Percentiles rank a stretch among this genome's conserved stretches.
These are phyloP conservation scores for Entomortierella parvispora DNA, from an alignment of 192 early-diverging fungal species.

Conservation along the genomic window DNA sequence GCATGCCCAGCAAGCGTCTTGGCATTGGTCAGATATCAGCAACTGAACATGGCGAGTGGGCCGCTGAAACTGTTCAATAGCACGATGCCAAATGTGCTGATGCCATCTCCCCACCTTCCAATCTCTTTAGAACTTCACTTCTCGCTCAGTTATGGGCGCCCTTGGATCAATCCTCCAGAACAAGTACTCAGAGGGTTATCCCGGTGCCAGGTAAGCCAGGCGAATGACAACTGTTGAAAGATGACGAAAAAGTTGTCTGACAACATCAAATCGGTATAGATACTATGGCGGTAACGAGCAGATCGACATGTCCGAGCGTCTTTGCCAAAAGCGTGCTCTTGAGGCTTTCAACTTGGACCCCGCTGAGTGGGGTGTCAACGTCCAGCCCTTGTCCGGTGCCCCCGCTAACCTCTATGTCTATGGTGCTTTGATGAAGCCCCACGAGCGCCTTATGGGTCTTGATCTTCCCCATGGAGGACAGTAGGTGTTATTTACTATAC, in stretches of 20 bases:
- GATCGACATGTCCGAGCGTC: constrained; percentile 93
- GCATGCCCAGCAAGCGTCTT: neutral
- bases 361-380: constrained; percentile 96
- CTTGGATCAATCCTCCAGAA: constrained; percentile 99
- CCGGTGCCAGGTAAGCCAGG: constrained; percentile 75
- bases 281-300: constrained; percentile 99
- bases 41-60: too few species aligned
- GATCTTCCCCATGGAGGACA: constrained; percentile 99
- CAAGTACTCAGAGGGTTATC: constrained; percentile 99
- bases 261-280: constrained; percentile 32
- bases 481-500: constrained; percentile 58
- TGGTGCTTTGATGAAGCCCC: constrained; percentile 92
- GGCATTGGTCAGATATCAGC: too few species aligned
- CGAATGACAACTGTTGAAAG: neutral
- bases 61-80: too few species aligned
- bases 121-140: constrained; percentile 90
- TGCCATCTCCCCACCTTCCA: neutral
- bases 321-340: constrained; percentile 97
- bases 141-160: constrained; percentile 93
- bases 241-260: neutral
- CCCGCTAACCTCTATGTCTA: constrained; percentile 99
- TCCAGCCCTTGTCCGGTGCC: constrained; percentile 94
- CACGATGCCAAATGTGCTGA: neutral
- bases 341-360: constrained; percentile 88
- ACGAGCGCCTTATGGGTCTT: constrained; percentile 98